These are phyloP conservation scores for Pythium brachiatum DNA, from an alignment of 352 stramenopile genomes.

Conservation along the genomic window DNA sequence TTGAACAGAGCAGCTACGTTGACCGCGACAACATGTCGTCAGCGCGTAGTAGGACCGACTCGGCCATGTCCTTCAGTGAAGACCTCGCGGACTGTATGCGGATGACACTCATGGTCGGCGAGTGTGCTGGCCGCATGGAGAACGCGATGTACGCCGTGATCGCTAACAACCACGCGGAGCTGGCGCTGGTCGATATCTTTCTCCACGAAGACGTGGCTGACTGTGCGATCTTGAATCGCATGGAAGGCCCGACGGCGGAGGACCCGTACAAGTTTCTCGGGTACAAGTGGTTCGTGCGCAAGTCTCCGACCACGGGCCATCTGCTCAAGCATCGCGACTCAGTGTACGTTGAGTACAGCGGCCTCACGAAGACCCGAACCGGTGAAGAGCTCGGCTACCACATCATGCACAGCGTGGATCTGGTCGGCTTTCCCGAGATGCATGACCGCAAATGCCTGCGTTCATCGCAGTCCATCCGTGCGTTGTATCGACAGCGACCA, in stretches of 20 bases:
- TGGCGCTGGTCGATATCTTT: slow-evolving; percentile 24
- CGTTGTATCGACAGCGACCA: slow-evolving; percentile 19
- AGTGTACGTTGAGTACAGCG: slow-evolving; percentile 41
- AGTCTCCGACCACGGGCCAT: slow-evolving; percentile 20
- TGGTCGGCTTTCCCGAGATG: slow-evolving; percentile 34
- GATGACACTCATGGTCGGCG: slow-evolving; percentile 22
- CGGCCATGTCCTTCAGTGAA: slow-evolving; percentile 11
- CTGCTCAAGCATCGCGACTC: slow-evolving; percentile 42
- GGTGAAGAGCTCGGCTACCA: slow-evolving; percentile 42
- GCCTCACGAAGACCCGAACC: slow-evolving; percentile 29
- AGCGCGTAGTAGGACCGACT: background rate
- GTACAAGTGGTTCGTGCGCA: slow-evolving; percentile 32
- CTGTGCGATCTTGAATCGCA: slow-evolving; percentile 20
- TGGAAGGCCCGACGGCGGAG: slow-evolving; percentile 19
- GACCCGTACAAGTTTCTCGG: slow-evolving; percentile 27
- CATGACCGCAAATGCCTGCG: slow-evolving; percentile 30
- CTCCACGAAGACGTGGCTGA: slow-evolving; percentile 29
- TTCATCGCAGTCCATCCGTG: slow-evolving; percentile 26
- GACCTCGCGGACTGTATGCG: slow-evolving; percentile 11
- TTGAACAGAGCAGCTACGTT: background rate
- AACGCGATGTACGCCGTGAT: slow-evolving; percentile 23
- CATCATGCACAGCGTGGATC: slow-evolving; percentile 45
- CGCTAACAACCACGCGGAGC: slow-evolving; percentile 11
- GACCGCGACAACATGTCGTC: background rate
- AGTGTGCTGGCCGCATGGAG: slow-evolving; percentile 22